Conservation (phyloP, 768 basidiomycete species). For the Russula emetica region DNA sequence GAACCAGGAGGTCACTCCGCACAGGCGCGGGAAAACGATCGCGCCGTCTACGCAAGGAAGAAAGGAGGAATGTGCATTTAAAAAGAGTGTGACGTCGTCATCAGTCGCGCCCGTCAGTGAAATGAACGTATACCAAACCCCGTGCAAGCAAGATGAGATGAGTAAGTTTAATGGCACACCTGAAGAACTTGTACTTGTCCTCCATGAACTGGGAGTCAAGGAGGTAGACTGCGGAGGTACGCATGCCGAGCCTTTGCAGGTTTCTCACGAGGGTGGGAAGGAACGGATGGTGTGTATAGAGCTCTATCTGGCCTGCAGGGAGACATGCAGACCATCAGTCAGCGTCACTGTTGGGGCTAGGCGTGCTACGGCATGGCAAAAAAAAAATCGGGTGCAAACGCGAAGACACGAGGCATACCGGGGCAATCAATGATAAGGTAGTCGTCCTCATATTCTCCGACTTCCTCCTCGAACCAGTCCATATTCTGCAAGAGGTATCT, state of each 20-base stretch:
- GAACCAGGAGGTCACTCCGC: neutral
- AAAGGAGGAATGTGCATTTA: neutral
- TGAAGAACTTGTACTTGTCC: conserved; percentile 97
- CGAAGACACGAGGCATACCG: conserved; percentile 42
- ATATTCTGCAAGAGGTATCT: conserved; percentile 97
- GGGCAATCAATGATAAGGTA: conserved; percentile 93
- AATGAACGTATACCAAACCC: conserved; percentile 14
- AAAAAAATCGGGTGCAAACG: conserved; percentile 4
- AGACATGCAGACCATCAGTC: conserved; percentile 13
- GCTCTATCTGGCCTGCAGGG: conserved; percentile 84
- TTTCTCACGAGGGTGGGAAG: conserved; percentile 84
- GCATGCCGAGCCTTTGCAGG: conserved; percentile 69
- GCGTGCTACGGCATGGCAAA: conserved; percentile 8
- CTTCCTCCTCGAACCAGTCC: conserved; percentile 96
- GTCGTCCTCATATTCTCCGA: conserved; percentile 93
- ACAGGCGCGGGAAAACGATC: neutral
- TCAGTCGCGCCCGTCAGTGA: conserved; percentile 3
- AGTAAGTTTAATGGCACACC: conserved; percentile 40
- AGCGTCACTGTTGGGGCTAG: neutral
- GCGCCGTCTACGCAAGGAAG: conserved; percentile 6
- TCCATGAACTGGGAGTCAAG: conserved; percentile 99
- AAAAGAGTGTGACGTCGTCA: conserved; percentile 9
- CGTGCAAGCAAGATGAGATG: conserved; percentile 11
- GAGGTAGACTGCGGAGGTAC: conserved; percentile 86
- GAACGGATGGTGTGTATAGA: conserved; percentile 98